phyloP scores from a whole-genome alignment of 495 filamentous ascomycete genomes.

The Aspergillus incahuasiensis region DNA sequence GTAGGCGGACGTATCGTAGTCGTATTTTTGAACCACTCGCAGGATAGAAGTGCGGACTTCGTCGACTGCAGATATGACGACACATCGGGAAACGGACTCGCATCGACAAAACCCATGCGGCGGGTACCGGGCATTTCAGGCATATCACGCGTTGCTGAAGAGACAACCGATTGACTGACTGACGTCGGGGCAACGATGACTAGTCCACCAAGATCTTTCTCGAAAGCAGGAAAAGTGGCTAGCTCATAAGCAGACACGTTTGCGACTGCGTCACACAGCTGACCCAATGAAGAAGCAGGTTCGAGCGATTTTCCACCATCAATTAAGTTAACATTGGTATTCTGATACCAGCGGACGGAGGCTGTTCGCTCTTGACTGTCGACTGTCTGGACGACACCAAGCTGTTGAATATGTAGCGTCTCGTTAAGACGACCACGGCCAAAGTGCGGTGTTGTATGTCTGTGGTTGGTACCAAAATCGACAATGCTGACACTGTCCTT shows the following conservation, averaged over 20 bases:
- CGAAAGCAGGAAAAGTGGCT: conserved; percentile 36
- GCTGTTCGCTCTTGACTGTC: conserved; percentile 51
- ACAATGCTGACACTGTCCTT: conserved; percentile 32
- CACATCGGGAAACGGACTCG: conserved; percentile 9
- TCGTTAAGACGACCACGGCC: not conserved
- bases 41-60: conserved; percentile 12
- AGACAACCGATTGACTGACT: conserved; percentile 14
- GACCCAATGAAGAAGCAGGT: conserved; percentile 37
- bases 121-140: conserved; percentile 5
- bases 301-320: conserved; percentile 24
- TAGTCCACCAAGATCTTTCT: conserved; percentile 42
- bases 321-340: conserved; percentile 37
- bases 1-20: conserved; percentile 14
- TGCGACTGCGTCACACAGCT: conserved; percentile 34
- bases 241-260: conserved; percentile 59
- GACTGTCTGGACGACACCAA: conserved; percentile 58
- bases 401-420: conserved; percentile 21
- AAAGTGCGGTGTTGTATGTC: not conserved
- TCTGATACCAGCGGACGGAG: conserved; percentile 49
- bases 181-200: conserved; percentile 43
- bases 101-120: conserved; percentile 11
- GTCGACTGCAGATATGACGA: conserved; percentile 14
- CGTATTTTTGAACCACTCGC: conserved; percentile 23
- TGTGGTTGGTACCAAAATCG: not conserved
- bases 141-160: not conserved